Percentiles rank a stretch among this genome's conserved stretches.
Conservation (phyloP, 108 stramenopile genomes). For the Bacterosira constricta region DNA sequence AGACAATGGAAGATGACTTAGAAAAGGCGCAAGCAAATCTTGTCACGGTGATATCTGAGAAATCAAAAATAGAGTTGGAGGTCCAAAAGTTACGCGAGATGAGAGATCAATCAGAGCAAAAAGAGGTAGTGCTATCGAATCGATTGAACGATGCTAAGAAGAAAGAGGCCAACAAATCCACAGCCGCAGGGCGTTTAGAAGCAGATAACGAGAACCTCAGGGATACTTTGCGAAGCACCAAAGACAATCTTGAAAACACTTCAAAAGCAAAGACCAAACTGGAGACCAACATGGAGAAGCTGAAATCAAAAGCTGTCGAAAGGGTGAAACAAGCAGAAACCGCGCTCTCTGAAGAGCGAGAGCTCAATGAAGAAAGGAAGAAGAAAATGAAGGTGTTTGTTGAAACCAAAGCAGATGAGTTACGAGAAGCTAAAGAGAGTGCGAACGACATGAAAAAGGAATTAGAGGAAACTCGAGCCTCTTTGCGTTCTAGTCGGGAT, state of each 20-base stretch:
- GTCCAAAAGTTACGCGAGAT: constrained; percentile 54
- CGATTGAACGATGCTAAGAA: constrained; percentile 79
- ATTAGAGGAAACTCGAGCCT: constrained; percentile 65
- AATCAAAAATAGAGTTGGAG: constrained; percentile 42
- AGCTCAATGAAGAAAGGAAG: constrained; percentile 82
- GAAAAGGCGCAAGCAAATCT: constrained; percentile 44
- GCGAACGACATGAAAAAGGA: constrained; percentile 65
- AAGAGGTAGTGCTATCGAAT: constrained; percentile 65
- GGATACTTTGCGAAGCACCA: constrained; percentile 45
- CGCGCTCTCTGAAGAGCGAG: constrained; percentile 66
- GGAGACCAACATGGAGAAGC: constrained; percentile 62
- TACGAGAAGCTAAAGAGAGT: constrained; percentile 72
- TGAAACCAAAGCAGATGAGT: constrained; percentile 83
- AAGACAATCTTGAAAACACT: constrained; percentile 39
- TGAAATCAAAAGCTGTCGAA: constrained; percentile 59
- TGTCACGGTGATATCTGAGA: constrained; percentile 32
- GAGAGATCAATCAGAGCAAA: constrained; percentile 70
- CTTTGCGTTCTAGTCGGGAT: constrained; percentile 64
- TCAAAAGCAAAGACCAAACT: constrained; percentile 60
- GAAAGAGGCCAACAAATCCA: constrained; percentile 70
- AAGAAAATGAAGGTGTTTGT: constrained; percentile 86
- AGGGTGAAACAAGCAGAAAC: constrained; percentile 66
- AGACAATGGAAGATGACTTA: constrained; percentile 47
- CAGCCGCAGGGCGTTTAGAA: constrained; percentile 64
- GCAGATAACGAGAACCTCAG: constrained; percentile 59